These are phyloP conservation scores for Xylaria polymorpha DNA, from an alignment of 2,329 filamentous ascomycete species.

Conservation along the genomic window DNA sequence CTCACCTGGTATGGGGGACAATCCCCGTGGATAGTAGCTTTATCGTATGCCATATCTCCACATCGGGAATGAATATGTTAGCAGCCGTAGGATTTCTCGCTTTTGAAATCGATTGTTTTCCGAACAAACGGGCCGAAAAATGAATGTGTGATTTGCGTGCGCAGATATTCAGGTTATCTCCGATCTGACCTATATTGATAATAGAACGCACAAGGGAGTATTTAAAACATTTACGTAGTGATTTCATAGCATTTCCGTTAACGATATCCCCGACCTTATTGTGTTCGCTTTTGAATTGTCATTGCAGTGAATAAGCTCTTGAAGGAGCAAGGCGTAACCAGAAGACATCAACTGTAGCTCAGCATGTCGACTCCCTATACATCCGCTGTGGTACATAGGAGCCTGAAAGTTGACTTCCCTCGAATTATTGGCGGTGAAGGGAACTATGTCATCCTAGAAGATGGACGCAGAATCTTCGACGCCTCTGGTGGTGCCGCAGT, in stretches of 20 bases:
- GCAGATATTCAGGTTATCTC: background rate
- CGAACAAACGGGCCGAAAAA: slow-evolving; percentile 12
- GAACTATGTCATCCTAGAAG: slow-evolving; percentile 54
- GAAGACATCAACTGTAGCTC: background rate
- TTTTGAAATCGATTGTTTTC: slow-evolving; percentile 17
- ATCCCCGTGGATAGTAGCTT: background rate
- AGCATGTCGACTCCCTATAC: slow-evolving; percentile 26
- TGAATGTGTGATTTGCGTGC: background rate
- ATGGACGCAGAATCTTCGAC: slow-evolving; percentile 58
- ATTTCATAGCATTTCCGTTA: background rate
- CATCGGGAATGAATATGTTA: slow-evolving; percentile 27
- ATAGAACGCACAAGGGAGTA: background rate
- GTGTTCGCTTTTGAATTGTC: background rate
- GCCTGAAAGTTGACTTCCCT: slow-evolving; percentile 52
- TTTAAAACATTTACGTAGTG: background rate
- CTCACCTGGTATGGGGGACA: background rate
- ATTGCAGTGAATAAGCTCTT: background rate
- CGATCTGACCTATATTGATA: background rate
- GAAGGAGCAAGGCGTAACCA: background rate
- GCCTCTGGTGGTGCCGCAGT: slow-evolving; percentile 61
- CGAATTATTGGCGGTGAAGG: slow-evolving; percentile 52
- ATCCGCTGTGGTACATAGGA: slow-evolving; percentile 56
- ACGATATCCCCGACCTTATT: background rate
- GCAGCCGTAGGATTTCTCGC: slow-evolving; percentile 9
- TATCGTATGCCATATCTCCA: slow-evolving; percentile 7